Base-by-base conservation (phyloP, 2,329 filamentous ascomycete species). In the Pyrenochaeta sp. region DNA sequence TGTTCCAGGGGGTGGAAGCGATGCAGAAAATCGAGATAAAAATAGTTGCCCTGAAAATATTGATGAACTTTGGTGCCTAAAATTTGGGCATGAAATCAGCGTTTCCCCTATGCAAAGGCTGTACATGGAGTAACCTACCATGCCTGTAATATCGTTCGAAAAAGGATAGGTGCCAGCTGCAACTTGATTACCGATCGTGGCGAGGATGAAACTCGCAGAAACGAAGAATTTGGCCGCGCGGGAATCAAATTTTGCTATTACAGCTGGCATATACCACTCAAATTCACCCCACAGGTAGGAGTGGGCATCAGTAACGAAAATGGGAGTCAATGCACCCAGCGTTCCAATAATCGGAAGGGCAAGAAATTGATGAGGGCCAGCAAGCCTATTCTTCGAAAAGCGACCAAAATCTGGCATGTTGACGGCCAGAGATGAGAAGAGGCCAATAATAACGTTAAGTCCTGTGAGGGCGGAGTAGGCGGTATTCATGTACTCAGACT, bases 341-440 rank as follows among this genome's bases (percentile, higher is more conserved):
- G 79, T 82, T 45, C 67, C 67, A 44, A 83, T 82, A 48, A 82
- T 70, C 3, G 80, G 78, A 1, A 82, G 70, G 43, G 81, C 79
- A 58, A 81, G 77, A 57, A 78, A 78, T 55, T 81, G 79, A 43
- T 80, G 78, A 32, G 73, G 72, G 33, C 77, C 77, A 1, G 62
- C 67, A 15, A 78, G 64, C n/a, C 66, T 71, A 42, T 78, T 76
- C 62, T 78, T 79, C 40, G 69, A 77, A 57, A 79, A 79, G 1
- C 77, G 69, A 14, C 74, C 74, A 48, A 79, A 78, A 66, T 79
- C 77, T 5, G 80, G 75, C 68, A 83, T 82, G 63, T 84, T 84
- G 49, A 83, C 78, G 1, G 80, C 80, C 52, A 81, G 74, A 20
- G 78, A 80, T 11, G 73, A 77, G 67, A 81, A 83, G 9, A 81